Evolutionary conservation across 202 grass and related monocot species (phyloP).

Genomic region (Zizania palustris): DNA sequence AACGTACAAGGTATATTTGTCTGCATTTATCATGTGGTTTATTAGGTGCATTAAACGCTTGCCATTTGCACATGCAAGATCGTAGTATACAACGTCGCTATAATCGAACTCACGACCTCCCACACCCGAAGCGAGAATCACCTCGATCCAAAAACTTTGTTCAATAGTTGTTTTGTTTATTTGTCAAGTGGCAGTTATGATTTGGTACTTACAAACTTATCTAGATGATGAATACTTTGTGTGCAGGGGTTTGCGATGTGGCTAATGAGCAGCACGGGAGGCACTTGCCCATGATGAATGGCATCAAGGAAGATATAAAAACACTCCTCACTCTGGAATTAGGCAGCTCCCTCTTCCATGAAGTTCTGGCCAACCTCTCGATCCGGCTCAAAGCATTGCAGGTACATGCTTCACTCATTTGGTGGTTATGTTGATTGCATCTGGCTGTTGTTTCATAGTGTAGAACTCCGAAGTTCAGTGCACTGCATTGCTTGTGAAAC

Average conservation of each 20-base stretch:
- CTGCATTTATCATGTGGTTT: background rate
- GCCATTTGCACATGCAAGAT: background rate
- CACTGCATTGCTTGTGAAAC: conserved; percentile 25
- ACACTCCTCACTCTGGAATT: conserved; percentile 79
- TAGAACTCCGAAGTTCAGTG: conserved; percentile 4
- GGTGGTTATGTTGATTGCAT: background rate
- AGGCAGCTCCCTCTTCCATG: conserved; percentile 71
- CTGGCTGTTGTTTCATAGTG: background rate
- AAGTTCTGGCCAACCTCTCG: conserved; percentile 79
- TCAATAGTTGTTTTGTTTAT: conserved; percentile 41
- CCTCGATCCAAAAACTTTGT: conserved; percentile 36
- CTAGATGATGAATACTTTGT: conserved; percentile 29
- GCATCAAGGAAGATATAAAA: conserved; percentile 99
- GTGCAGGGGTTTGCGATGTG: conserved; percentile 71
- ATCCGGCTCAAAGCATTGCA: conserved; percentile 76
- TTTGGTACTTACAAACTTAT: conserved; percentile 30
- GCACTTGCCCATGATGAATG: conserved; percentile 98
- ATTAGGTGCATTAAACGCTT: conserved; percentile 19
- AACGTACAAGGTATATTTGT: conserved; percentile 1
- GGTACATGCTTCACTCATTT: conserved; percentile 46
- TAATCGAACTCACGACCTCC: conserved; percentile 36
- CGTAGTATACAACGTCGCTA: background rate
- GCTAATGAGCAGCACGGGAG: conserved; percentile 88
- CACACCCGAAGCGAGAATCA: conserved; percentile 32
- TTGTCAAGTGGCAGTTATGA: conserved; percentile 14